A percentile compares a stretch with the other conserved stretches of the same genome.
Evolutionary conservation across 2,329 filamentous ascomycete species (phyloP).

Genomic region (Verticillium dahliae): DNA sequence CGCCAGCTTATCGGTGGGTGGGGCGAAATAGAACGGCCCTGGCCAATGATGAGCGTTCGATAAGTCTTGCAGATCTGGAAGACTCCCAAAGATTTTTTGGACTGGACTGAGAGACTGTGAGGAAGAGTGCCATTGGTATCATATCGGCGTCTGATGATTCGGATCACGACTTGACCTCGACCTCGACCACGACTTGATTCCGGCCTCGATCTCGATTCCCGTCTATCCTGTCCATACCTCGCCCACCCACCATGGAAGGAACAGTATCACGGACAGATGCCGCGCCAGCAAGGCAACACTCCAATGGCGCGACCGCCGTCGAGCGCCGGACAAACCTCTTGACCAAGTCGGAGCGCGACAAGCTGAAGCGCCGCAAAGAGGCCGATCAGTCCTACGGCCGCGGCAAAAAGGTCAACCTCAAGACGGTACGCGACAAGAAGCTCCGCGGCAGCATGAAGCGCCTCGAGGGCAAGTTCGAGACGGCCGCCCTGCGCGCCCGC

Average conservation of each 20-base stretch:
- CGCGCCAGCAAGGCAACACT: constrained; percentile 28
- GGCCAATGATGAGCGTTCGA: neutral
- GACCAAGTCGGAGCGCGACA: constrained; percentile 43
- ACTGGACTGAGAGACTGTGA: neutral
- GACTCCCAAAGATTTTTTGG: neutral
- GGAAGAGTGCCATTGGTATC: neutral
- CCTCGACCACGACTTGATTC: neutral
- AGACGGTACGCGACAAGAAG: constrained; percentile 81
- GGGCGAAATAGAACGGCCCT: neutral
- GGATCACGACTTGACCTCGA: neutral
- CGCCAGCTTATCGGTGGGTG: constrained; percentile 1
- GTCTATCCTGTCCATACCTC: neutral
- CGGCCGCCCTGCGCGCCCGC: constrained; percentile 77
- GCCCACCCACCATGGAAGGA: constrained; percentile 24
- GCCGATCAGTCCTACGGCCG: constrained; percentile 78
- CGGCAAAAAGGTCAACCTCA: constrained; percentile 67
- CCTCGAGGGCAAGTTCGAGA: constrained; percentile 76
- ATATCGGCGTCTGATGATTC: neutral
- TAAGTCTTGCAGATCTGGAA: neutral
- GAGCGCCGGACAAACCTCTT: constrained; percentile 45
- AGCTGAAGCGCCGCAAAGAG: constrained; percentile 45
- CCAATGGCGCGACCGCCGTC: constrained; percentile 48
- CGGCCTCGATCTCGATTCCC: neutral
- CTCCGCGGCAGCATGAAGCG: constrained; percentile 71
- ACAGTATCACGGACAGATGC: constrained; percentile 25